phyloP scores from a whole-genome alignment of 805 yeast genomes.

The Clavispora santaluciae region DNA sequence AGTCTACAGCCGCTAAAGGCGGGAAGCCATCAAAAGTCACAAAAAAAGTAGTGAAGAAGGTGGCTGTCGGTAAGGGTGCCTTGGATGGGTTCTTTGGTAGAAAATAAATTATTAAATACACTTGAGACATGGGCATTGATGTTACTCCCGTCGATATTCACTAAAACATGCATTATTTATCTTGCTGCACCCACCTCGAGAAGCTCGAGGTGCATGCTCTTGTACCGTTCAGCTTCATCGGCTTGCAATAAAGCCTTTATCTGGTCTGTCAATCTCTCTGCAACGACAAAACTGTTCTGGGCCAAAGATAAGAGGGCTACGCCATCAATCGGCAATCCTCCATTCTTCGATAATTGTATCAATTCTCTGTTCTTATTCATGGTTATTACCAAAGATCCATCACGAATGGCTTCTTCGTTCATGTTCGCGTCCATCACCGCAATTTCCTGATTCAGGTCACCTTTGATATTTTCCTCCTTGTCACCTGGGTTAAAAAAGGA shows the following conservation, averaged over 20 bases:
- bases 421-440: slow-evolving; percentile 70
- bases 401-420: slow-evolving; percentile 71
- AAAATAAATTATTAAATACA: slow-evolving; percentile 14
- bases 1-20: slow-evolving; percentile 16
- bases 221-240: slow-evolving; percentile 49
- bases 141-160: not conserved
- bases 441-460: slow-evolving; percentile 55
- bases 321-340: slow-evolving; percentile 83
- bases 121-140: not conserved
- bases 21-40: slow-evolving; percentile 13
- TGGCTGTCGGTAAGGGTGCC: slow-evolving; percentile 61
- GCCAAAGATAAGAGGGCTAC: slow-evolving; percentile 62
- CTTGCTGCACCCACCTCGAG: slow-evolving; percentile 35
- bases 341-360: slow-evolving; percentile 85
- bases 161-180: slow-evolving; percentile 6
- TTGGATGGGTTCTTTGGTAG: slow-evolving; percentile 62
- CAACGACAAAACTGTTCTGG: slow-evolving; percentile 58
- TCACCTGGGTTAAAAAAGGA: slow-evolving; percentile 72
- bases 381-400: slow-evolving; percentile 80
- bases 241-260: slow-evolving; percentile 52
- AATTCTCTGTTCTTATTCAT: slow-evolving; percentile 86
- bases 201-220: slow-evolving; percentile 23
- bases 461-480: slow-evolving; percentile 66
- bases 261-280: slow-evolving; percentile 57
- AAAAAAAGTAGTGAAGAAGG: slow-evolving; percentile 32